Conservation (phyloP, 306 rosid genomes). For the Calophaca sinica region DNA sequence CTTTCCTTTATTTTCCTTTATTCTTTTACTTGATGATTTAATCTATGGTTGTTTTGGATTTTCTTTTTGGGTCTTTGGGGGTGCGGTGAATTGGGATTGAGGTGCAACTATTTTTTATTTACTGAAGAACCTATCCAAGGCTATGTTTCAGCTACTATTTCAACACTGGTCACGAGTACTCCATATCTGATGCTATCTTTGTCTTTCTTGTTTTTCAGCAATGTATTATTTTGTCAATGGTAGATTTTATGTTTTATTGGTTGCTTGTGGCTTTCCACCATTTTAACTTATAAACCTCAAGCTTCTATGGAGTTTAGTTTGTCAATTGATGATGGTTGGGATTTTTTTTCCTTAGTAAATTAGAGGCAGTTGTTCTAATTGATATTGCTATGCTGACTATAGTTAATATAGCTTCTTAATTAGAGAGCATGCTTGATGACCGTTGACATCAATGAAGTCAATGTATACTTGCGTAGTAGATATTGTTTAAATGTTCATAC, state of each 20-base stretch:
- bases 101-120: too few relatives aligned
- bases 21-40: too few relatives aligned
- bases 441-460: slow-evolving; percentile 73
- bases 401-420: slow-evolving; percentile 56
- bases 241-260: slow-evolving; percentile 9
- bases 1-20: too few relatives aligned
- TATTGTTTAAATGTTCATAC: slow-evolving; percentile 20
- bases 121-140: too few relatives aligned
- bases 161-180: too few relatives aligned
- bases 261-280: slow-evolving; percentile 33
- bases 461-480: slow-evolving; percentile 72
- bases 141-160: too few relatives aligned
- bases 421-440: slow-evolving; percentile 71
- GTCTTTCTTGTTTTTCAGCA: slow-evolving; percentile 38
- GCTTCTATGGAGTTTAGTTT: slow-evolving; percentile 20
- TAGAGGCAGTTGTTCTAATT: slow-evolving; percentile 34
- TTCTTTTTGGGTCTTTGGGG: too few relatives aligned
- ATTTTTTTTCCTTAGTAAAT: slow-evolving; percentile 9
- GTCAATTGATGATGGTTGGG: slow-evolving; percentile 3
- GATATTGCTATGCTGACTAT: slow-evolving; percentile 43
- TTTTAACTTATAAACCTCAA: slow-evolving; percentile 30
- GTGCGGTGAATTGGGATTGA: too few relatives aligned
- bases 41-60: too few relatives aligned
- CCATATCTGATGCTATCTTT: neutral
- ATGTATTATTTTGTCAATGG: slow-evolving; percentile 16